Evolutionary conservation across 2,329 filamentous ascomycete genomes (phyloP).

Genomic region (Xylaria hypoxylon): DNA sequence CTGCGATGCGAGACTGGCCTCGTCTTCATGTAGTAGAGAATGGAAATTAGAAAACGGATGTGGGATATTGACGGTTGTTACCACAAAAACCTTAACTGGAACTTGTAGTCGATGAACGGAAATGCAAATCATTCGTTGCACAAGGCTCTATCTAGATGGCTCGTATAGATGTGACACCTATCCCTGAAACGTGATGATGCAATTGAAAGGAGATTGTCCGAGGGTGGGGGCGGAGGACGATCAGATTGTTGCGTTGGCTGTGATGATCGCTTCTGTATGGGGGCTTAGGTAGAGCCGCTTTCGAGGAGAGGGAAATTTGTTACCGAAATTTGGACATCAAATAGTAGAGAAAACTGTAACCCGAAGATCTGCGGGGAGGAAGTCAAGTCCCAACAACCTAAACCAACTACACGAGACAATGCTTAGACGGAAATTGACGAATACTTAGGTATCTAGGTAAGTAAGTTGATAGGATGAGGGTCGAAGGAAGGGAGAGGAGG

Average conservation of each 20-base stretch:
- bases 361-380: too few relatives aligned
- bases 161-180: slow-evolving; percentile 19
- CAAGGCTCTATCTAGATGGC: slow-evolving; percentile 12
- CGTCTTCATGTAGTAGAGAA: neutral
- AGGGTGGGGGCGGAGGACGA: slow-evolving; percentile 34
- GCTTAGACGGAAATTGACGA: slow-evolving; percentile 1
- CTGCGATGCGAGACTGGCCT: neutral
- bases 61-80: neutral
- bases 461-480: neutral
- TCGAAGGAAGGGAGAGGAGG: neutral
- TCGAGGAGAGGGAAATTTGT: slow-evolving; percentile 6
- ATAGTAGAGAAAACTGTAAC: neutral
- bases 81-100: neutral
- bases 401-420: slow-evolving; percentile 4
- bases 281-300: slow-evolving; percentile 5
- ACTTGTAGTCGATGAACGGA: slow-evolving; percentile 2
- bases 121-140: neutral
- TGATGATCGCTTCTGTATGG: slow-evolving; percentile 31
- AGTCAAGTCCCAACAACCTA: neutral
- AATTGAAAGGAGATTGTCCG: slow-evolving; percentile 29
- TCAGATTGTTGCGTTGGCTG: slow-evolving; percentile 25
- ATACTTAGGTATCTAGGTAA: neutral
- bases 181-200: slow-evolving; percentile 29
- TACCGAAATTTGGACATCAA: neutral
- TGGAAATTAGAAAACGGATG: neutral